Percentiles rank a stretch among this genome's conserved stretches.
Conservation (phyloP, 2,329 filamentous ascomycete genomes). For the Scedosporium boydii region DNA sequence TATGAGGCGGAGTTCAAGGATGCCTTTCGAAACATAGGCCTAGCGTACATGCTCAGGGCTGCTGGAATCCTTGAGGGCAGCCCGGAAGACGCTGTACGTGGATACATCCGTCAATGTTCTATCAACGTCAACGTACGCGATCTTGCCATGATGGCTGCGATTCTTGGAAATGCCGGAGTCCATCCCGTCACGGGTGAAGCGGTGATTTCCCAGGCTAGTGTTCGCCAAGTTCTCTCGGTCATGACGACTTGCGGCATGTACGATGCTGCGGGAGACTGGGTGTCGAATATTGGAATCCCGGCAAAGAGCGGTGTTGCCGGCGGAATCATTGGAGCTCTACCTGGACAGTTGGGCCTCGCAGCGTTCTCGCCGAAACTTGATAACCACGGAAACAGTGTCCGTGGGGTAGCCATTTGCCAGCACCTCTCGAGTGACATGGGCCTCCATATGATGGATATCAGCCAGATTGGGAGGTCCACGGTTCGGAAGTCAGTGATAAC, state of each 20-base stretch:
- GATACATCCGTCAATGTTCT: conserved; percentile 29
- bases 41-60: conserved; percentile 30
- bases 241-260: conserved; percentile 34
- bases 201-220: conserved; percentile 25
- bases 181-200: conserved; percentile 22
- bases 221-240: conserved; percentile 28
- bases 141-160: conserved; percentile 28
- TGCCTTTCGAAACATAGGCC: conserved; percentile 24
- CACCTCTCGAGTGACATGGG: conserved; percentile 22
- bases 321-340: conserved; percentile 22
- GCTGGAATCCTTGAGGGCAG: conserved; percentile 26
- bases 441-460: conserved; percentile 25
- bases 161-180: conserved; percentile 25
- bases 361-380: conserved; percentile 22
- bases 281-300: conserved; percentile 26
- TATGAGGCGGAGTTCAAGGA: conserved; percentile 26
- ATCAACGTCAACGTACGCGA: conserved; percentile 31
- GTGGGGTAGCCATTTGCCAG: conserved; percentile 22
- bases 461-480: conserved; percentile 20
- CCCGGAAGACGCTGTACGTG: conserved; percentile 23
- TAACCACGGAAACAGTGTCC: conserved; percentile 22
- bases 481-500: conserved; percentile 20
- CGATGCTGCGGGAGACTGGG: conserved; percentile 28
- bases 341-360: conserved; percentile 21
- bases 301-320: conserved; percentile 26